Percentiles rank a stretch among this genome's conserved stretches.
Evolutionary conservation across 768 basidiomycete genomes (phyloP).

Genomic region (Austroboletus eburneus): DNA sequence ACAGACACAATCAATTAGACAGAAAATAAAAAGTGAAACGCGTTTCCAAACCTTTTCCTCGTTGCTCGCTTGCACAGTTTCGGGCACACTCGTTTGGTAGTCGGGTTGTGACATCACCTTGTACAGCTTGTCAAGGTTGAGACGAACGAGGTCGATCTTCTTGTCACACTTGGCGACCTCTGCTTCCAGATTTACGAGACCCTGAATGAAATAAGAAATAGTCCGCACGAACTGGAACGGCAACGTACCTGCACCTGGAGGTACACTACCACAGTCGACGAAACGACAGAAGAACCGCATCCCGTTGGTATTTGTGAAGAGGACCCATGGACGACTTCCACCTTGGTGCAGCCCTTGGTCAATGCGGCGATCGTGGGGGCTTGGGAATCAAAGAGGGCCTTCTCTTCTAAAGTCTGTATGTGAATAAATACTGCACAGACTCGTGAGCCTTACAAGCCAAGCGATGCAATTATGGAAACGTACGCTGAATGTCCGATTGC

Average conservation of each 20-base stretch:
- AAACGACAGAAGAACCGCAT: constrained; percentile 81
- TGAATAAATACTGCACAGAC: constrained; percentile 61
- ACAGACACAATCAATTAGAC: neutral
- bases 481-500: constrained; percentile 59
- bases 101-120: constrained; percentile 71
- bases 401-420: constrained; percentile 58
- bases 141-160: constrained; percentile 69
- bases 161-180: constrained; percentile 90
- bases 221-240: neutral
- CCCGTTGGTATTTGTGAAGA: constrained; percentile 65
- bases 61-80: constrained; percentile 66
- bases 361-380: constrained; percentile 70
- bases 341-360: constrained; percentile 83
- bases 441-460: neutral
- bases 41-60: constrained; percentile 65
- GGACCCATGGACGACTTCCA: constrained; percentile 58
- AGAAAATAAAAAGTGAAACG: neutral
- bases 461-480: neutral
- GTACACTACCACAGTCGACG: constrained; percentile 68
- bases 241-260: constrained; percentile 76
- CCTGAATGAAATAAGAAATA: constrained; percentile 41
- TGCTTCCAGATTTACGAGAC: constrained; percentile 81
- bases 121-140: constrained; percentile 71
- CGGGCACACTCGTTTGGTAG: constrained; percentile 79
- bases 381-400: constrained; percentile 67